Percentiles rank a stretch among this genome's conserved stretches.
These are phyloP conservation scores for Orbilia oligospora DNA, from an alignment of 2,329 filamentous ascomycete species.

Conservation along the genomic window DNA sequence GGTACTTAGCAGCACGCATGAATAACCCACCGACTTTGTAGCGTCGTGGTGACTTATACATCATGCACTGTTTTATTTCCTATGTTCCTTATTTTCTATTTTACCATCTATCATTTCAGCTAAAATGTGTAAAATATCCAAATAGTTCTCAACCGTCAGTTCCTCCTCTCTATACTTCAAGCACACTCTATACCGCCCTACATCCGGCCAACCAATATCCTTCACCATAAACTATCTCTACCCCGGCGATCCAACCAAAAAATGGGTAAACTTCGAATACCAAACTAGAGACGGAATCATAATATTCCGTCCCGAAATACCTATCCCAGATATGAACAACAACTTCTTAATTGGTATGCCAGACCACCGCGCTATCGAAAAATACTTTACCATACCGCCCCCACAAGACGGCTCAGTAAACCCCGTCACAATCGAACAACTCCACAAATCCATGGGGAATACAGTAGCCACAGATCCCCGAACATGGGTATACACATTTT, in stretches of 20 bases:
- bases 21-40: background rate
- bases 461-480: conserved; percentile 5
- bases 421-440: background rate
- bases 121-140: background rate
- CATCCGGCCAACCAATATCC: conserved; percentile 21
- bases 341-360: background rate
- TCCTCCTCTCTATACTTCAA: conserved; percentile 45
- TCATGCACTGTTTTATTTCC: background rate
- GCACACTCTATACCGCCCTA: conserved; percentile 16
- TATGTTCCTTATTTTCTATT: background rate
- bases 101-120: background rate
- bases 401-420: background rate
- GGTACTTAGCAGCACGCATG: background rate
- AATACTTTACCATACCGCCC: conserved; percentile 9
- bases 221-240: conserved; percentile 54
- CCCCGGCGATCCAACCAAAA: conserved; percentile 26
- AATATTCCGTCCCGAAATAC: conserved; percentile 30
- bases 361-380: conserved; percentile 1
- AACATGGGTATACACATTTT: conserved; percentile 51
- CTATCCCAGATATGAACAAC: background rate
- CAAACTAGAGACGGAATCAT: conserved; percentile 43
- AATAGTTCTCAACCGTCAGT: conserved; percentile 31
- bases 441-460: background rate
- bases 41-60: background rate
- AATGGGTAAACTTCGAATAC: conserved; percentile 52